Percentiles rank a stretch among this genome's conserved stretches.
Evolutionary conservation across 345 rosid species (phyloP).

Genomic region (Jatropha curcas): DNA sequence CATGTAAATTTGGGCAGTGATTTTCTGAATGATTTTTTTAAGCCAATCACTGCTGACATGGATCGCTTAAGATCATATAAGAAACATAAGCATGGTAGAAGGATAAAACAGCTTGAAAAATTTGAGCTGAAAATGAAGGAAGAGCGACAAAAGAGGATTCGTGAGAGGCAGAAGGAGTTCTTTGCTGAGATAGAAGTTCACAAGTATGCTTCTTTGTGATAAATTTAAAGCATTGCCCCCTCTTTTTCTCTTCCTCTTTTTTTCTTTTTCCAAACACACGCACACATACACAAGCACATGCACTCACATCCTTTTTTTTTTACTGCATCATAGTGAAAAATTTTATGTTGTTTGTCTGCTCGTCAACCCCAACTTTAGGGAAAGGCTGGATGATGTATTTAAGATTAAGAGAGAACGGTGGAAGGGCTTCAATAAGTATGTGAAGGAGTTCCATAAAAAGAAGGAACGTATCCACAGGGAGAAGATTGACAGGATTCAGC

Average conservation of each 20-base stretch:
- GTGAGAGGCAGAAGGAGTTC: constrained; percentile 96
- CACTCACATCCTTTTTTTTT: neutral
- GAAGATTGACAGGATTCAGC: constrained; percentile 90
- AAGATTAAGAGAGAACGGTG: constrained; percentile 85
- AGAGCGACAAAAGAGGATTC: constrained; percentile 90
- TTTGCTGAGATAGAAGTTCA: constrained; percentile 88
- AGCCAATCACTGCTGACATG: constrained; percentile 68
- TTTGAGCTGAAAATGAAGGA: constrained; percentile 92
- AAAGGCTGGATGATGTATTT: constrained; percentile 76
- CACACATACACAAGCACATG: neutral
- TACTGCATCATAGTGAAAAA: neutral
- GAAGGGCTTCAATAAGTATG: constrained; percentile 85
- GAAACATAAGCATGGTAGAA: constrained; percentile 89
- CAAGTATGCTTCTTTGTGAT: constrained; percentile 46
- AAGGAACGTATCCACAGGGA: constrained; percentile 91
- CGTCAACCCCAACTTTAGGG: constrained; percentile 52
- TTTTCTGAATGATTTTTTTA: constrained; percentile 73
- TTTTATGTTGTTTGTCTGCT: constrained; percentile 14
- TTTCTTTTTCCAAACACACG: neutral
- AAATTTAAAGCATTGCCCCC: neutral
- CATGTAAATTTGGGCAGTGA: constrained; percentile 50
- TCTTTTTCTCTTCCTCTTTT: constrained; percentile 3
- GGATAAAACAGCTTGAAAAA: constrained; percentile 81
- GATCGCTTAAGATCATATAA: constrained; percentile 71
- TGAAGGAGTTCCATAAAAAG: constrained; percentile 87